Evolutionary conservation across 2,329 filamentous ascomycete species (phyloP).

Genomic region (Epichloe bromicola): DNA sequence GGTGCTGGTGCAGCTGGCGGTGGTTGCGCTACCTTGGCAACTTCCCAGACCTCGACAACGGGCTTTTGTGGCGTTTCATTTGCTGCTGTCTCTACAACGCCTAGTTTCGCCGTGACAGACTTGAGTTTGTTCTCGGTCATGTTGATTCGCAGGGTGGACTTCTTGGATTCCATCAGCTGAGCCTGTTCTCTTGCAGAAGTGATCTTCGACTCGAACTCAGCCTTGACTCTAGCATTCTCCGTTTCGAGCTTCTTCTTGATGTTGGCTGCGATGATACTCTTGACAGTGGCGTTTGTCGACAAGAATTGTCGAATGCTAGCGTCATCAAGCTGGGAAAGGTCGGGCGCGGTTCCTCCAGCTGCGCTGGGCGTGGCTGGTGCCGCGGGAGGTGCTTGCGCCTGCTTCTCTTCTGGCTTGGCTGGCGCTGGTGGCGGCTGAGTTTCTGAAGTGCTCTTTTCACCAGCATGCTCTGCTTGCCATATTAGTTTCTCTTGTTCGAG

Average conservation of each 20-base stretch:
- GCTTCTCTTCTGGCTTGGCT: constrained; percentile 20
- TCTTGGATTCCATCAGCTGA: constrained; percentile 62
- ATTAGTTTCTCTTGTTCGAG: constrained; percentile 53
- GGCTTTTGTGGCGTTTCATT: constrained; percentile 74
- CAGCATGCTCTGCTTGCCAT: constrained; percentile 40
- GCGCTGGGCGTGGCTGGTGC: constrained; percentile 22
- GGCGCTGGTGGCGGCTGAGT: constrained; percentile 22
- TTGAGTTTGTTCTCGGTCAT: constrained; percentile 61
- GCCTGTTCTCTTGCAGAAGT: constrained; percentile 46
- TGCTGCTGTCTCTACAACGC: constrained; percentile 68
- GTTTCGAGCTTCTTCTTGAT: constrained; percentile 58
- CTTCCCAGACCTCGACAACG: constrained; percentile 75
- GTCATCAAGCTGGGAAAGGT: constrained; percentile 39
- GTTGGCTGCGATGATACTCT: constrained; percentile 45
- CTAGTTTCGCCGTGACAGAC: constrained; percentile 55
- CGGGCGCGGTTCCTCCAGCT: constrained; percentile 21
- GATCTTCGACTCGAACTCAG: constrained; percentile 43
- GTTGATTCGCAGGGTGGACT: constrained; percentile 60
- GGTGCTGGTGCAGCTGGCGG: constrained; percentile 7
- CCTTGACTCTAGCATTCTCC: constrained; percentile 47
- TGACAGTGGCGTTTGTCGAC: constrained; percentile 41
- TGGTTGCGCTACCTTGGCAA: constrained; percentile 46
- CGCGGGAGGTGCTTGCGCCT: constrained; percentile 7
- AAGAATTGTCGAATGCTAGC: constrained; percentile 44
- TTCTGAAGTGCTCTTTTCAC: constrained; percentile 13